Evolutionary conservation across 768 basidiomycete genomes (phyloP), one percentile per base, ranked within the genome.

Genomic region (Podaxis mareebaensis): DNA sequence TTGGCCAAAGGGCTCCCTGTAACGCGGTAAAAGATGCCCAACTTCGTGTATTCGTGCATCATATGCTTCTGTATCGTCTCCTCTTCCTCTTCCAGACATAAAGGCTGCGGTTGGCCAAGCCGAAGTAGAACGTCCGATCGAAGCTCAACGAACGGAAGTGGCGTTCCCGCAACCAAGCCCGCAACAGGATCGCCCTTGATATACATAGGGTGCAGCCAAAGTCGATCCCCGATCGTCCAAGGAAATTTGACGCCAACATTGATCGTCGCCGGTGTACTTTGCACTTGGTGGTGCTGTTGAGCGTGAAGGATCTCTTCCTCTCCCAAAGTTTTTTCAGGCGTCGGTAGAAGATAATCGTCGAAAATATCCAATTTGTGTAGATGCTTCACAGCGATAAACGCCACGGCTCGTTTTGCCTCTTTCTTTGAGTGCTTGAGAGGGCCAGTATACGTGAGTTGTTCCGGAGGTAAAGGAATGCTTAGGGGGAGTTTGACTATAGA

Each of bases 351-450:
- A 69, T 91, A 88, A 61, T 94, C 88, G 68, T 96, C 89, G 67
- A 95, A 89, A 4, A 92, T 88, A 30, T 89, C 83, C n/a, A 92
- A 76, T 30, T 79, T 77, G 64, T 88, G 84, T 15, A 96, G 79
- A 2, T 79, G 78, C 67, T 85, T 87, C 22, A 93, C 91, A 2
- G 90, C 93, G 65, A 85, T 74, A 71, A 93, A 96, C 0, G 93
- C 91, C 11, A 85, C 93, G 3, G 90, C 90, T 6, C 94, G 87
- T 68, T 87, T 92, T 0, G 95, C 93, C 69, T 92, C 92, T 64
- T 83, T 87, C 72, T 94, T 95, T 12, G 91, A 84, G 49, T 79
- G 76, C 61, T 83, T 85, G 4, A 59, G 64, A 3, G 91, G 89
- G 0, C 92, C 92, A 13, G 76, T 70, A 65, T 83, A 91, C 3